Evolutionary conservation across 2,329 filamentous ascomycete species (phyloP), one percentile per base, ranked within the genome.

Genomic region (Botrytis tulipae): DNA sequence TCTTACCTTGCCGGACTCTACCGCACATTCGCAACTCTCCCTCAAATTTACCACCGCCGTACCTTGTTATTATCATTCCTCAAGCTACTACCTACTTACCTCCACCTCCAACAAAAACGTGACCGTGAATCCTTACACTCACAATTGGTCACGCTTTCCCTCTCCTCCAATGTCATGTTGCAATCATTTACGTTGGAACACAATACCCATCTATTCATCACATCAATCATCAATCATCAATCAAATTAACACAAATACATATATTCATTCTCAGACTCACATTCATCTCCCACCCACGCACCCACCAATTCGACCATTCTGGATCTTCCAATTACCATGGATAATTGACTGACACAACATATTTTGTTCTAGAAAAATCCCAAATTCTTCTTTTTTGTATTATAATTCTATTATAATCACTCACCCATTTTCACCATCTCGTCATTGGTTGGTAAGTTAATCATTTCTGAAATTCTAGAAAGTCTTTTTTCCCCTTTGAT

Each of bases 261-360:
- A 37, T 32, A 37, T 32, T 18, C 22, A 29, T 44, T 22, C 29
- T 20, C 22, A 51, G 12, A 25, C 46, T 51, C 25, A n/a, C 12
- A n/a, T 3, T 54, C 48, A 54, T 54, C 14, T 54, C n/a, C 48
- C 20, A 16, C 48, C 48, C 25, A 40, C 35, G 35, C 60, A 40
- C 20, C 46, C 35, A 20, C 40, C 65, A 22, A 68, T 68, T 68
- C 65, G 65, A 68, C 7, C 48, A 68, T 42, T 40, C 25, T 42
- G 65, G 48, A 57, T 68, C 29, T 20, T 40, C 61, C 61, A 63
- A 54, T 40, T 40, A 22, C 66, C 48, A 42, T 42, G 66, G 25
- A 68, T 68, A 68, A 57, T 57, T 68, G 35, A 68, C 66, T 68
- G 54, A 68, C 66, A 57, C 66, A 42, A 68, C 66, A 68, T 68